A percentile compares a stretch with the other conserved stretches of the same genome.
These are phyloP conservation scores for Pythium plurisporium DNA, from an alignment of 352 stramenopile genomes.

Conservation along the genomic window DNA sequence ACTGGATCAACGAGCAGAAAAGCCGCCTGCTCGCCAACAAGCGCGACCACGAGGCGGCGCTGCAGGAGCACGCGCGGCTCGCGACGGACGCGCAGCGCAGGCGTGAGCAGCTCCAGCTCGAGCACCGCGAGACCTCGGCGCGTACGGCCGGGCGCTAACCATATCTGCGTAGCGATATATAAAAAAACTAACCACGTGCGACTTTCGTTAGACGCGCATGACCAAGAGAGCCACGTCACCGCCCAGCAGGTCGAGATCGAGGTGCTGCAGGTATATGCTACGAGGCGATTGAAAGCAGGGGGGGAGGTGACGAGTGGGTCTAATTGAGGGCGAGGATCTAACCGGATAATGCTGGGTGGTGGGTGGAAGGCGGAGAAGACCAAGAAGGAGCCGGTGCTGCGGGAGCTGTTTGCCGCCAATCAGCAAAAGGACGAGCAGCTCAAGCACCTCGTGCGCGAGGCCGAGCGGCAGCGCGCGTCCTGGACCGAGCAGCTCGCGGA, in stretches of 20 bases:
- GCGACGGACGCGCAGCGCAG: conserved; percentile 20
- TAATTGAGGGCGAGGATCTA: too few species aligned
- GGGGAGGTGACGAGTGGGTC: too few species aligned
- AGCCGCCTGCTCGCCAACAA: conserved; percentile 18
- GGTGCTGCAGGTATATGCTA: conserved; percentile 50
- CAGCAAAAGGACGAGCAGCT: conserved; percentile 54
- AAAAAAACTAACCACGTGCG: too few species aligned
- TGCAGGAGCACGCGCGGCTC: conserved; percentile 14
- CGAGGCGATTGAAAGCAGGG: neutral
- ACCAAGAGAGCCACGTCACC: conserved; percentile 52
- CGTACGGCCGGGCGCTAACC: conserved; percentile 6
- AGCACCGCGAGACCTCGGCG: conserved; percentile 16
- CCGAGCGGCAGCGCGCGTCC: conserved; percentile 33
- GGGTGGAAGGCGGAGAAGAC: conserved; percentile 35
- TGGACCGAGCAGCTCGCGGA: conserved; percentile 54
- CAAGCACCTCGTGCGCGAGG: conserved; percentile 35
- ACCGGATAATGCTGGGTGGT: neutral
- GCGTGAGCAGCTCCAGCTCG: conserved; percentile 19
- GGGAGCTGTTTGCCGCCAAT: conserved; percentile 52
- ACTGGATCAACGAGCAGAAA: conserved; percentile 23
- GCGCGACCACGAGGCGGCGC: conserved; percentile 15
- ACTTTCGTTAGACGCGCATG: conserved; percentile 4
- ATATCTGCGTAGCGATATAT: too few species aligned
- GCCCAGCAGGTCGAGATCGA: conserved; percentile 65
- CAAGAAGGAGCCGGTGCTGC: conserved; percentile 58